Percentiles rank a stretch among this genome's conserved stretches.
Evolutionary conservation across 352 stramenopile genomes (phyloP).

Genomic region (Globisporangium perplexum): DNA sequence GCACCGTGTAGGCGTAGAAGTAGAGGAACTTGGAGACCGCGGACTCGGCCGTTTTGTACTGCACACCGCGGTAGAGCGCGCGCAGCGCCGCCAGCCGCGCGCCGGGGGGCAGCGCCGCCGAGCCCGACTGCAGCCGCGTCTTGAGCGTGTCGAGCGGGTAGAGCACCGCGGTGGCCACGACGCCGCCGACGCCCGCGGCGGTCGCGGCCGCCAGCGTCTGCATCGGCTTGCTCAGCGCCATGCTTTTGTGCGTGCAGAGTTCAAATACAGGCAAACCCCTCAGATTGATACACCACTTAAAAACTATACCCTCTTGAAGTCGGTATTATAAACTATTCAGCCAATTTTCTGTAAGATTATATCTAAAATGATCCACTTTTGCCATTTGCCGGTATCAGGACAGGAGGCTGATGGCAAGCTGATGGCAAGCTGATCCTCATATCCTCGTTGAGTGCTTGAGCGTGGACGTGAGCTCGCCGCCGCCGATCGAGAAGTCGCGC

Average conservation of each 20-base stretch:
- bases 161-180: constrained; percentile 69
- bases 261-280: neutral
- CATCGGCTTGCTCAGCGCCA: constrained; percentile 79
- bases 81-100: constrained; percentile 37
- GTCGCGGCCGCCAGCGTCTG: constrained; percentile 75
- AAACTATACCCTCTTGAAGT: no score
- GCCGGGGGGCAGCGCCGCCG: constrained; percentile 40
- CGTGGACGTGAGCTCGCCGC: constrained; percentile 90
- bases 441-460: no score
- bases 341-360: no score
- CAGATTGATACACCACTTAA: no score
- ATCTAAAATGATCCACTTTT: no score
- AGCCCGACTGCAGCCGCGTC: constrained; percentile 80
- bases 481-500: constrained; percentile 81
- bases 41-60: constrained; percentile 82
- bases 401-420: no score
- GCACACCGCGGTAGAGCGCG: constrained; percentile 76
- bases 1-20: constrained; percentile 87
- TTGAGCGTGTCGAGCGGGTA: constrained; percentile 88
- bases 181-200: constrained; percentile 66
- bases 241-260: constrained; percentile 10
- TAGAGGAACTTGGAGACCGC: constrained; percentile 88
- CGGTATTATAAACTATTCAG: no score
- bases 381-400: no score
- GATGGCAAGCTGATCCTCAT: no score